Base-by-base conservation (phyloP, 495 filamentous ascomycete genomes). In the Pyronema domesticum region DNA sequence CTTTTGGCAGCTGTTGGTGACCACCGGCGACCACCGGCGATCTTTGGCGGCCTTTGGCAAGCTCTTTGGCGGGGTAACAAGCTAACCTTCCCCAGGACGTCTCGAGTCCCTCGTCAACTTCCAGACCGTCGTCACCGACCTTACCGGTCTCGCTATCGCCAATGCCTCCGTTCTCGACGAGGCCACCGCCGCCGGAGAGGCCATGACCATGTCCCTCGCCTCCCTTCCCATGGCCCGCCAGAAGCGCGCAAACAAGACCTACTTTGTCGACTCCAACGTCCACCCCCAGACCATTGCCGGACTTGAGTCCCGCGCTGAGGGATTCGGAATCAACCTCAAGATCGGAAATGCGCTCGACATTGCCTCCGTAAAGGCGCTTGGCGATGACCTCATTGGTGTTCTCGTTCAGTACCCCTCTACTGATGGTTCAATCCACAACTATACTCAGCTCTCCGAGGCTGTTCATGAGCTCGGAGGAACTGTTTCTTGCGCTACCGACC, bases 161-260 rank as follows among this genome's bases (percentile, higher is more conserved):
- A 98, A 96, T 74, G 91, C 93, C 55, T 95, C 88, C 13, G 75
- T 95, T 50, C 72, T 98, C 37, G 91, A 98, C 60, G 91, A 98
- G 68, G 80, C 85, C 37, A 96, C 93, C 6, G 91, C 91, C 36
- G 91, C 89, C 33, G 86, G 91, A 34, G 91, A 98, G 70, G 91
- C 91, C 53, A 94, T 98, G 93, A 95, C 89, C 36, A 76, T 98
- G 69, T 94, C 89, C 3, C 67, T 93, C 67, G 86, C 84, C 60
- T 75, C 79, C 8, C 73, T 94, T 46, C 81, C 89, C 3, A 57
- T 74, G 9, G 71, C 81, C 9, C 78, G 85, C 62, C 80, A 83
- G 59, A 93, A 85, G 70, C 76, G 80, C 57, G 68, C 76, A 50
- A 78, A 79, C 39, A 94, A 86, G 72, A 80, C 81, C 0, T 96